Percentiles rank a stretch among this genome's conserved stretches.
Conservation (phyloP, 2,329 filamentous ascomycete genomes). For the Neurospora sp. region DNA sequence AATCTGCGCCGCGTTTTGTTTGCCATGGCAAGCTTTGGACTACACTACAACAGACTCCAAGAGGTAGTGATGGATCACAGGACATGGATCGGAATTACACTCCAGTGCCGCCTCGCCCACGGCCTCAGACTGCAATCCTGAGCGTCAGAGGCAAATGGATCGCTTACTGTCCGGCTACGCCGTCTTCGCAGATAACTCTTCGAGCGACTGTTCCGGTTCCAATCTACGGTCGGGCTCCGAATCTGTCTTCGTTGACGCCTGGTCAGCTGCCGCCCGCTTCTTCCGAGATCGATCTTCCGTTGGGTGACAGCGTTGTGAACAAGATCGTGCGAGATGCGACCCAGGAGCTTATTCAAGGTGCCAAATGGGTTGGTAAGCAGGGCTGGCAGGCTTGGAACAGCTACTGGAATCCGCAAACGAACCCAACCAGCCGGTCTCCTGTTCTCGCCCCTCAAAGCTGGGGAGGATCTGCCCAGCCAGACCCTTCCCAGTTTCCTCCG, state of each 20-base stretch:
- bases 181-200: constrained; percentile 59
- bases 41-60: constrained; percentile 54
- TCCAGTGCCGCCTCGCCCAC: constrained; percentile 29
- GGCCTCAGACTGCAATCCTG: constrained; percentile 52
- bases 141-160: constrained; percentile 66
- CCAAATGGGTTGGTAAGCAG: constrained; percentile 68
- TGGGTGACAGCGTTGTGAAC: constrained; percentile 61
- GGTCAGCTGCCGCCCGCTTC: constrained; percentile 59
- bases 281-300: constrained; percentile 61
- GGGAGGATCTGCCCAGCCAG: constrained; percentile 35
- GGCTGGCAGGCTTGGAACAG: constrained; percentile 68
- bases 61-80: constrained; percentile 33
- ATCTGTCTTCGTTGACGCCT: constrained; percentile 51
- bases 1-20: constrained; percentile 35
- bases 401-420: constrained; percentile 56
- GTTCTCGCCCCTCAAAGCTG: constrained; percentile 36
- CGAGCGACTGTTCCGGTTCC: constrained; percentile 55
- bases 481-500: constrained; percentile 55
- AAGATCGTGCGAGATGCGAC: constrained; percentile 71
- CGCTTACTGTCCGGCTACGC: constrained; percentile 63
- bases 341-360: constrained; percentile 65
- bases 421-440: constrained; percentile 35
- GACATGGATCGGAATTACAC: constrained; percentile 34
- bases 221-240: constrained; percentile 42
- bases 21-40: constrained; percentile 94